Evolutionary conservation across 2,329 filamentous ascomycete species (phyloP).

Genomic region (Ceratocystis lukuohia): DNA sequence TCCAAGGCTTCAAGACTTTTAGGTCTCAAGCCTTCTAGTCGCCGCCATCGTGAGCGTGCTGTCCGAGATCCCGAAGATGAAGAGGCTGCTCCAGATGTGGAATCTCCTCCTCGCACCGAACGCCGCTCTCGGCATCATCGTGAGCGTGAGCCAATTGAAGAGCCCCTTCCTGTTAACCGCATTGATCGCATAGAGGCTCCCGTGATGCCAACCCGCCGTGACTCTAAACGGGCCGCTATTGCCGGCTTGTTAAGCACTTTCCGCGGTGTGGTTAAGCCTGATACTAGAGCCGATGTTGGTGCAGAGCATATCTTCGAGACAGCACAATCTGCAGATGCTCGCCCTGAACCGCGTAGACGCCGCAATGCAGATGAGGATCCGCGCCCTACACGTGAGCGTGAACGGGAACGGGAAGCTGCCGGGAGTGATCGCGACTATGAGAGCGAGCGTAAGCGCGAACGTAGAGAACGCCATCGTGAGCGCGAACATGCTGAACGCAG

Average conservation of each 20-base stretch:
- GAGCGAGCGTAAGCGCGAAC: slow-evolving; percentile 11
- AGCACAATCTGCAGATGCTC: not conserved
- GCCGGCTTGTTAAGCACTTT: slow-evolving; percentile 50
- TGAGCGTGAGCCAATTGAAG: slow-evolving; percentile 9
- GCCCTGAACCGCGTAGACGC: slow-evolving; percentile 12
- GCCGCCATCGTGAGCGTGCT: slow-evolving; percentile 18
- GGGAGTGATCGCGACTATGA: slow-evolving; percentile 27
- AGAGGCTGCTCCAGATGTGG: slow-evolving; percentile 10
- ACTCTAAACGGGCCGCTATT: slow-evolving; percentile 24
- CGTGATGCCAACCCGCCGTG: slow-evolving; percentile 7
- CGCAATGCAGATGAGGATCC: slow-evolving; percentile 7
- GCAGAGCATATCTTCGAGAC: not conserved
- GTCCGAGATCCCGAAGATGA: slow-evolving; percentile 19
- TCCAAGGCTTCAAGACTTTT: slow-evolving; percentile 70
- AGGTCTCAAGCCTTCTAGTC: slow-evolving; percentile 36
- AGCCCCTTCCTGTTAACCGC: slow-evolving; percentile 1
- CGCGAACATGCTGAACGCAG: slow-evolving; percentile 20
- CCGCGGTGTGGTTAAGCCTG: slow-evolving; percentile 34
- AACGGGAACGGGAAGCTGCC: not conserved
- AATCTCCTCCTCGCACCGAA: slow-evolving; percentile 12
- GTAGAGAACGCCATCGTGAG: slow-evolving; percentile 9
- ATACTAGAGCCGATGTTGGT: slow-evolving; percentile 23
- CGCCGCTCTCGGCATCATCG: slow-evolving; percentile 11
- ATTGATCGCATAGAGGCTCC: slow-evolving; percentile 1
- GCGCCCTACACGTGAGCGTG: not conserved